phyloP scores from a whole-genome alignment of 306 rosid genomes.

The Notholithocarpus densiflorus region DNA sequence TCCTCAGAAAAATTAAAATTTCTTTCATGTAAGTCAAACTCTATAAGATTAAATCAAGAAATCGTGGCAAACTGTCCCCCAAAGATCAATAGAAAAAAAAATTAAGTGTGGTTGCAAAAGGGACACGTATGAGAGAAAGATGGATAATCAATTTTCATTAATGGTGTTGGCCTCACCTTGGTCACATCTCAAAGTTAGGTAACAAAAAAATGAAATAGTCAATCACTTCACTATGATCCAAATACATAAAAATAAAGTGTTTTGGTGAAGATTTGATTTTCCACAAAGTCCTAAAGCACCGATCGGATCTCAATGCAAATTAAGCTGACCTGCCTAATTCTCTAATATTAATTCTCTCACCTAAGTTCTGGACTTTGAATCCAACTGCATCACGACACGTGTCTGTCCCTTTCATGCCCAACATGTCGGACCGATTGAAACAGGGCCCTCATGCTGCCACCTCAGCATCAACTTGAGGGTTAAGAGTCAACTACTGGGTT shows the following conservation, averaged over 20 bases:
- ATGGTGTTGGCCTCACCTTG: background rate
- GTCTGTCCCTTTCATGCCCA: slow-evolving; percentile 6
- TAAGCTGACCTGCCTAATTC: slow-evolving; percentile 33
- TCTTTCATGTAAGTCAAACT: background rate
- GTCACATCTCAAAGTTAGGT: slow-evolving; percentile 35
- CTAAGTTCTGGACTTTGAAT: background rate
- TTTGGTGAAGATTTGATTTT: background rate
- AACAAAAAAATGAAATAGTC: background rate
- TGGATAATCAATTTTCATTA: background rate
- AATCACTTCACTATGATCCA: background rate
- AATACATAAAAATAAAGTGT: background rate
- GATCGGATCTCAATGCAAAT: slow-evolving; percentile 3
- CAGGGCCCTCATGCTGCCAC: slow-evolving; percentile 39
- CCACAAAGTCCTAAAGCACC: background rate
- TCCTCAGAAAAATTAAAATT: background rate
- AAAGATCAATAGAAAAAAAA: background rate
- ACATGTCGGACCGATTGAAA: slow-evolving; percentile 55
- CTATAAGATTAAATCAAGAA: background rate
- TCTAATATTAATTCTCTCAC: background rate
- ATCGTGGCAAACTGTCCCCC: background rate
- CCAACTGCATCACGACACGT: slow-evolving; percentile 33
- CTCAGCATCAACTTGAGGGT: background rate
- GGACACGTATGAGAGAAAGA: background rate
- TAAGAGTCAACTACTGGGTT: background rate
- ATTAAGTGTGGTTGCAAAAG: background rate